Evolutionary conservation across 345 rosid genomes (phyloP).

Genomic region (Turritis glabra): DNA sequence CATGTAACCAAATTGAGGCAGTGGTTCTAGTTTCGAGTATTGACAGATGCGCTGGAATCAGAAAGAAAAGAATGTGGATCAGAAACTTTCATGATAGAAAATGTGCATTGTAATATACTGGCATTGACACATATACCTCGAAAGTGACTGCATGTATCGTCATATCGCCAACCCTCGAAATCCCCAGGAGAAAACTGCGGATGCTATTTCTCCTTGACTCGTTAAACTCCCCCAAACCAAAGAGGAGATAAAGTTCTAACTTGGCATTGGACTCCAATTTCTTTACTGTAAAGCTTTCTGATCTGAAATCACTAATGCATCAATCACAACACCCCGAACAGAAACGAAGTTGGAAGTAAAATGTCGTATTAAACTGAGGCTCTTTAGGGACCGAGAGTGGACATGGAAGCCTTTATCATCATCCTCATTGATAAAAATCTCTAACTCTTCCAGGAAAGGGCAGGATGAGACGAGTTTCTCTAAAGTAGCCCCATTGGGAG

Average conservation of each 20-base stretch:
- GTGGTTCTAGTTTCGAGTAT: neutral
- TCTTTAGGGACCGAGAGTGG: neutral
- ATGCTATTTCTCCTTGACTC: neutral
- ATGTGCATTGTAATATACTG: neutral
- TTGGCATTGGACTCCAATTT: neutral
- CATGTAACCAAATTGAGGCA: conserved; percentile 8
- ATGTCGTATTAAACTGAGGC: neutral
- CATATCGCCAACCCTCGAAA: neutral
- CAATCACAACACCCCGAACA: neutral
- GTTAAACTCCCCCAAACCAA: neutral
- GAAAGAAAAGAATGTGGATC: neutral
- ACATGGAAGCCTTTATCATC: neutral
- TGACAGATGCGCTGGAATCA: neutral
- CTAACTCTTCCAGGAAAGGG: neutral
- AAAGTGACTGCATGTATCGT: neutral
- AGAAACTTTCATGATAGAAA: neutral
- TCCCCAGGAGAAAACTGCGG: neutral
- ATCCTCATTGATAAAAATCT: neutral
- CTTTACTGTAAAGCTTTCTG: neutral
- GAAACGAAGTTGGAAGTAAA: neutral
- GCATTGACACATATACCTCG: neutral
- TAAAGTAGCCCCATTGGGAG: neutral
- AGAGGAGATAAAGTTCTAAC: neutral
- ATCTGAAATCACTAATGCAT: neutral
- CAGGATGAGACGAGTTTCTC: neutral